Percentiles rank a stretch among this genome's conserved stretches.
These are phyloP conservation scores for Umbilicus rupestris DNA, from an alignment of 164 flowering plant species.

Conservation along the genomic window DNA sequence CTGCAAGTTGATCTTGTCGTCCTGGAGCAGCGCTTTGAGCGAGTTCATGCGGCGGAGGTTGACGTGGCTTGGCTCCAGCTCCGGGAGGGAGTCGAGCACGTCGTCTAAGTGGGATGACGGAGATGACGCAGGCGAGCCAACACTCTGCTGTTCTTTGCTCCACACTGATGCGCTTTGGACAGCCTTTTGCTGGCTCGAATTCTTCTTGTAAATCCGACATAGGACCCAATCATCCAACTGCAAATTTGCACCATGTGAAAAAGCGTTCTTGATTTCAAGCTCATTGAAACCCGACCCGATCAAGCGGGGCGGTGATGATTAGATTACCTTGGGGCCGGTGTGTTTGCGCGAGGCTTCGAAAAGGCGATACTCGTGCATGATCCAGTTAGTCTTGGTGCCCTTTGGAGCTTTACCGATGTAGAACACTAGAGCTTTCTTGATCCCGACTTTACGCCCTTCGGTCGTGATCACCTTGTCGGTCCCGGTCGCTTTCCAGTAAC, in stretches of 20 bases:
- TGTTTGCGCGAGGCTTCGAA: conserved; percentile 30
- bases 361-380: conserved; percentile 87
- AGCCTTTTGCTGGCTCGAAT: conserved; percentile 33
- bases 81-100: conserved; percentile 56
- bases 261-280: too few relatives aligned
- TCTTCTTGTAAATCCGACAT: conserved; percentile 73
- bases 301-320: too few relatives aligned
- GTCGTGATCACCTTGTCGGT: conserved; percentile 66
- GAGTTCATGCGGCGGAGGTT: conserved; percentile 44
- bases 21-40: conserved; percentile 10
- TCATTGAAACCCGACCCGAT: too few relatives aligned
- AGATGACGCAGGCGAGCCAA: conserved; percentile 28
- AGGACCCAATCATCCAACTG: conserved; percentile 89
- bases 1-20: conserved; percentile 18
- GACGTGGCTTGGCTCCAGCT: conserved; percentile 40
- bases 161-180: conserved; percentile 13
- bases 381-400: conserved; percentile 88
- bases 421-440: conserved; percentile 78
- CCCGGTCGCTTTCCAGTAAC: conserved; percentile 94
- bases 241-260: neutral
- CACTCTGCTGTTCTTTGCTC: conserved; percentile 32
- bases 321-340: conserved; percentile 46
- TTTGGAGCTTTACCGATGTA: conserved; percentile 81
- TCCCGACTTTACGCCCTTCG: conserved; percentile 64
- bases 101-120: conserved; percentile 58